Evolutionary conservation across 805 yeast species (phyloP).

Genomic region (Candida peoriensis): DNA sequence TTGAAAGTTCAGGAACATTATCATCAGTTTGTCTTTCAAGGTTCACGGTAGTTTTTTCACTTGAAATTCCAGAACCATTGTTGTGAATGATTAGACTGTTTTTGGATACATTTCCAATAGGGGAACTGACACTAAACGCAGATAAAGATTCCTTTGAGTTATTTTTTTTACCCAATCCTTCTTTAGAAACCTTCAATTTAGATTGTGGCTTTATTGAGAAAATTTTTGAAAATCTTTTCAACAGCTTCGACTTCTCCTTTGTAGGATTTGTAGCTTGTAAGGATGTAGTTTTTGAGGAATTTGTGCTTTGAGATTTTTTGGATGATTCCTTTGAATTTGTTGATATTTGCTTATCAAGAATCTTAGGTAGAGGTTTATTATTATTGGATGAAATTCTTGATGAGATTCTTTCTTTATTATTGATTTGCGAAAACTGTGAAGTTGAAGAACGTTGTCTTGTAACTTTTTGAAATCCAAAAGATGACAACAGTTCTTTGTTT

Average conservation of each 20-base stretch:
- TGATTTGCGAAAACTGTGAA: too few relatives aligned
- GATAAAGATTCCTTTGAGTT: not conserved
- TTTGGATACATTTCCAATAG: too few relatives aligned
- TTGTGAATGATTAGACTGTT: too few relatives aligned
- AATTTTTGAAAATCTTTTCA: conserved; percentile 22
- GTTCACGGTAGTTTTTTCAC: too few relatives aligned
- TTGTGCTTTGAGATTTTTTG: not conserved
- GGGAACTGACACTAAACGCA: too few relatives aligned
- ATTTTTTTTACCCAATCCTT: too few relatives aligned
- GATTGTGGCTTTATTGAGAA: too few relatives aligned
- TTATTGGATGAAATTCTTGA: conserved; percentile 17
- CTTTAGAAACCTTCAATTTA: too few relatives aligned
- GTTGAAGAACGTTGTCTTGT: too few relatives aligned
- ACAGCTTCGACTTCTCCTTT: conserved; percentile 11
- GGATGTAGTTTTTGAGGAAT: too few relatives aligned
- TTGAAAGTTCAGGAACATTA: conserved; percentile 12
- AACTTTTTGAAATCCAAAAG: not conserved
- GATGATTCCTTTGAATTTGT: conserved; percentile 1
- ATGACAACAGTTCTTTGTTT: conserved; percentile 9
- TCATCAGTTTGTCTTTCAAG: too few relatives aligned
- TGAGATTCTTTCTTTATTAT: conserved; percentile 11
- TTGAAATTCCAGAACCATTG: too few relatives aligned
- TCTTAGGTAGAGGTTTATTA: conserved; percentile 18
- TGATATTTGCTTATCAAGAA: conserved; percentile 3
- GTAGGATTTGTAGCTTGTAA: conserved; percentile 4